phyloP scores from a whole-genome alignment of 768 basidiomycete genomes.

The Cystoderma amianthinum region DNA sequence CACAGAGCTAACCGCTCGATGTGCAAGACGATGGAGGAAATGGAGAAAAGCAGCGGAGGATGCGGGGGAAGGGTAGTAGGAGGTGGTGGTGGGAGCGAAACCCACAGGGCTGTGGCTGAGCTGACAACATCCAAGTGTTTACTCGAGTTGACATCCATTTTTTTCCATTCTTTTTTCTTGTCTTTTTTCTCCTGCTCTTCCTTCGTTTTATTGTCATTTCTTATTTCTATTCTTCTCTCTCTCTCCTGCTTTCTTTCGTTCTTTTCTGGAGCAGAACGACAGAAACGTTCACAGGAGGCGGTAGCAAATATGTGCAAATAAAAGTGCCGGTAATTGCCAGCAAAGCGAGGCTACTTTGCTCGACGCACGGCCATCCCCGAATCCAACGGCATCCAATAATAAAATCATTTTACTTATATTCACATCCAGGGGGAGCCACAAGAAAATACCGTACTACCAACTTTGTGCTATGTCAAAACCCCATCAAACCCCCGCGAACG shows the following conservation, averaged over 20 bases:
- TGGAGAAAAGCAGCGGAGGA: slow-evolving; percentile 13
- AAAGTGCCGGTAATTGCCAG: not conserved
- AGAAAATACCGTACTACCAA: no score
- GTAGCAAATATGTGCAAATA: not conserved
- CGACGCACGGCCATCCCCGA: not conserved
- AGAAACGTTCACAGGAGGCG: no score
- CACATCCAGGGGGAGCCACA: no score
- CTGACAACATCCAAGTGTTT: slow-evolving; percentile 36
- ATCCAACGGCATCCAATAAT: not conserved
- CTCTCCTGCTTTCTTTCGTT: no score
- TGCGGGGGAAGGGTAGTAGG: slow-evolving; percentile 22
- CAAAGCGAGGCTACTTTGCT: not conserved
- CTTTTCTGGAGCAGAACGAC: no score
- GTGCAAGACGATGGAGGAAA: slow-evolving; percentile 16
- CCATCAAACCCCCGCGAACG: no score
- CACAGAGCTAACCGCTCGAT: slow-evolving; percentile 15
- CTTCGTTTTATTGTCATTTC: not conserved
- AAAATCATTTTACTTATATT: no score
- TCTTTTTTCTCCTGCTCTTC: not conserved
- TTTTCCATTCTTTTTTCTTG: not conserved
- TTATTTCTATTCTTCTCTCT: not conserved
- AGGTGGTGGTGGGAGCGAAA: slow-evolving; percentile 56
- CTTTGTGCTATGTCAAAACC: not conserved
- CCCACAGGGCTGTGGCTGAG: slow-evolving; percentile 30
- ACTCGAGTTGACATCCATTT: slow-evolving; percentile 29